Base-by-base conservation (phyloP, 2,329 filamentous ascomycete species). In the Ascochyta viciae-villosae region DNA sequence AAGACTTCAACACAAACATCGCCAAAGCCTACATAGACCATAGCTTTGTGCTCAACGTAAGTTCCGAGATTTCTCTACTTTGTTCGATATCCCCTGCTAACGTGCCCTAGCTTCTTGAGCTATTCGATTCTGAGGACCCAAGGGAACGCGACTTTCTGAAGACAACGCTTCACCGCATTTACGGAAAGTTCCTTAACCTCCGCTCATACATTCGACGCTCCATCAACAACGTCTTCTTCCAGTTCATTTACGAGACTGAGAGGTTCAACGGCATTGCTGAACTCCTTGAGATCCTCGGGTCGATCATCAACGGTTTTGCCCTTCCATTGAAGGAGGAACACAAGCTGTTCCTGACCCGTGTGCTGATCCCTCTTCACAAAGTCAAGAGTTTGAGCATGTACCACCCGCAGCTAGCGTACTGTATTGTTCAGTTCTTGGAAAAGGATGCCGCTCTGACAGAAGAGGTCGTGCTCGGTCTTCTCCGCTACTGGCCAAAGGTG, bases 141-240 rank as follows among this genome's bases (percentile, higher is more conserved):
- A 86, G 95, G 60, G 95, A 99, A 79, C 87, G 95, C 62, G 95
- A 99, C 76, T 99, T 99, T 76, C 82, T 99, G 64, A 99, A 99
- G 83, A 99, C 95, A 0, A 99, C 95, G 0, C 83, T 99, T 51
- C 95, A 99, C 78, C 88, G 95, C 60, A 99, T 99, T 74, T 99
- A 99, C 74, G 95, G 95, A 72, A 99, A 99, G 81, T 99, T 99
- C 79, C 85, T 99, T 68, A 99, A 99, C 76, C 83, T 99, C 61
- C 89, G 95, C 58, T 98, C 95, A 27, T 99, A 96, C 77, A 99
- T 99, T 73, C 87, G 95, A 73, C 88, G 95, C 69, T 99, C 95
- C 53, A 99, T 99, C 84, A 99, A 99, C 86, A 98, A 99, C 72
- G 95, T 99, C 68, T 99, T 99, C 81, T 99, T 99, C 84, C 95